These are phyloP conservation scores for Acanthamoeba sp. DNA, from an alignment of 208 protist species.

Conservation along the genomic window DNA sequence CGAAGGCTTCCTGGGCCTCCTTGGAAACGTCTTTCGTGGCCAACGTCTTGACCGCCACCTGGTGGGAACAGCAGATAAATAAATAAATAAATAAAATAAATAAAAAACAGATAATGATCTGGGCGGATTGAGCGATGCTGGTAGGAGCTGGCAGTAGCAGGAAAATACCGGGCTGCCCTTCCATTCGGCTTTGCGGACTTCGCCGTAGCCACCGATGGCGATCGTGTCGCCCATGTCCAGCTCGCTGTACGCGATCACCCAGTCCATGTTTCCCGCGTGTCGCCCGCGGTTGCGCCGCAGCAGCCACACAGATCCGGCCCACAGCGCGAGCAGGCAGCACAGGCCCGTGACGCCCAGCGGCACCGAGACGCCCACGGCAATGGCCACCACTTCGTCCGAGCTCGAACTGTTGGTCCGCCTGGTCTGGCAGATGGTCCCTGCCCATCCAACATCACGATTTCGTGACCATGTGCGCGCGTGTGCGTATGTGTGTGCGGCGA, in stretches of 20 bases:
- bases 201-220: background rate
- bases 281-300: background rate
- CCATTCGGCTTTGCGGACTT: conserved; percentile 34
- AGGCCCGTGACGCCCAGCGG: background rate
- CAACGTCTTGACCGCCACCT: background rate
- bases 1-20: background rate
- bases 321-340: background rate
- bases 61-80: too few species aligned
- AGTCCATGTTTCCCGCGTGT: background rate
- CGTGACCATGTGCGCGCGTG: too few species aligned
- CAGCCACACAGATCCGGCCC: background rate
- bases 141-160: too few species aligned
- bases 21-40: background rate
- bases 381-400: background rate
- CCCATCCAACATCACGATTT: too few species aligned
- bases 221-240: background rate
- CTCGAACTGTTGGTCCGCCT: background rate
- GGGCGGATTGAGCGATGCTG: too few species aligned
- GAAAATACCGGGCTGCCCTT: conserved; percentile 17
- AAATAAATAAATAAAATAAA: too few species aligned
- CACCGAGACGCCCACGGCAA: background rate
- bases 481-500: too few species aligned
- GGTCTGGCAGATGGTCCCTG: background rate
- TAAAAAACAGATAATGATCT: too few species aligned
- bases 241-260: background rate